Base-by-base conservation (phyloP, 306 rosid genomes). In the Cicer cuneatum region DNA sequence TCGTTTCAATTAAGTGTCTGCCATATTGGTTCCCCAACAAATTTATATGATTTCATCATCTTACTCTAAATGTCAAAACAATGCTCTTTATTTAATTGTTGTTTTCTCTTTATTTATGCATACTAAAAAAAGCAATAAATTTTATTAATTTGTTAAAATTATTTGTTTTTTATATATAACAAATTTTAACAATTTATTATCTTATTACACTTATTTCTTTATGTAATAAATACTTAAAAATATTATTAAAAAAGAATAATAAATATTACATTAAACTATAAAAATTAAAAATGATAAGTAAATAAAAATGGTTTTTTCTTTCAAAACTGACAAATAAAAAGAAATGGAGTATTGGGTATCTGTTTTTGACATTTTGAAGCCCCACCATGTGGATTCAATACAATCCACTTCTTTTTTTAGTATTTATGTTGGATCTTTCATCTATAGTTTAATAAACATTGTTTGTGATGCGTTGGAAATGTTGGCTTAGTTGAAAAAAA, bases 11-110 rank as follows among this genome's bases (percentile, higher is more conserved):
- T 29, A 71, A 76, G 66, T 76, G 85, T 76, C 59, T 81, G 66
- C 77, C 84, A 80, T 72, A 67, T 38, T 42, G 46, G 80, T 80
- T 72, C 58, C 73, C 75, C 71, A 82, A 61, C 83, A 82, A 67
- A 53, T 21, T 51, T 62, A 76, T 79, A 75, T 76, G 76, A 73
- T 60, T 61, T 65, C 79, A 75, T 72, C 87, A 81, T 60, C 61
- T 73, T 48, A 42, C 47, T 67, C 19, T 8, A 67, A n/a, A 43
- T 56, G 71, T 58, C 8, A 58, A 58, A 15, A 19, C 76, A 67
- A 49, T 74, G 3, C 33, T 24, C 33, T 24, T 24, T 24, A 24
- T 24, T 24, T 24, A 24, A 24, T 24, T 24, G 33, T 24, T 24
- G 0, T 2, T 24, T 24, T 24, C 33, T 24, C 33, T 24, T 24